These are phyloP conservation scores for Leucaena leucocephala DNA, from an alignment of 306 rosid genomes.

Conservation along the genomic window DNA sequence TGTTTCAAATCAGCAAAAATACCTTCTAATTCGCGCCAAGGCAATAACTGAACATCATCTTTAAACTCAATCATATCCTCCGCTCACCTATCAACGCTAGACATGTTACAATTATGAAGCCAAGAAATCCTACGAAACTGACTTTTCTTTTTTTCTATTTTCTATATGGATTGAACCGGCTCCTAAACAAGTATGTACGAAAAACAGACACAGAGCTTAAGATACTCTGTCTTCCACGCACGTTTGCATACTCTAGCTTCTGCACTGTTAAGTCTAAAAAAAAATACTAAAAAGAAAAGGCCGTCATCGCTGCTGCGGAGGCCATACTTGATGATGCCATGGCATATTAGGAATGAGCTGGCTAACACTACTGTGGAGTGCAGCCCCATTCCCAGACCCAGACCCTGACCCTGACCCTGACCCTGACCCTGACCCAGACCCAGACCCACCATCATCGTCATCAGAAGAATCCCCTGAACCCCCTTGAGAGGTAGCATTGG, in stretches of 20 bases:
- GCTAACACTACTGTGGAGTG: conserved; percentile 44
- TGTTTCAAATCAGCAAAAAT: too few relatives aligned
- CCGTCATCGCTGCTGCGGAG: conserved; percentile 63
- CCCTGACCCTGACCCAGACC: neutral
- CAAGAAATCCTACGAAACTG: conserved; percentile 34
- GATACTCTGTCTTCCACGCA: conserved; percentile 38
- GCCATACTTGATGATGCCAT: conserved; percentile 59
- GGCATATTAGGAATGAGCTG: conserved; percentile 58
- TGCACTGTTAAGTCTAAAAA: conserved; percentile 32
- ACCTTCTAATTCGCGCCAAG: too few relatives aligned
- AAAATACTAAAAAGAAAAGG: neutral
- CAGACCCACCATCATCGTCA: conserved; percentile 41
- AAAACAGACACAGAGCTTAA: conserved; percentile 28
- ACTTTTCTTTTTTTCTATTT: neutral
- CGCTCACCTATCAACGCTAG: conserved; percentile 1
- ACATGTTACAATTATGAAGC: conserved; percentile 34
- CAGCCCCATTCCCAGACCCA: conserved; percentile 32
- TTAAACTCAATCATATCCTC: too few relatives aligned
- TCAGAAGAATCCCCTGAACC: conserved; percentile 71
- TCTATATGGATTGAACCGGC: too few relatives aligned
- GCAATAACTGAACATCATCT: too few relatives aligned
- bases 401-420: too few relatives aligned
- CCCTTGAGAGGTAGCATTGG: conserved; percentile 66
- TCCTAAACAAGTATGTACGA: neutral
- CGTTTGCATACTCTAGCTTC: too few relatives aligned